Evolutionary conservation across 1,139 yeast species (phyloP).

Genomic region (Chernovozyma sophiae-reginae): DNA sequence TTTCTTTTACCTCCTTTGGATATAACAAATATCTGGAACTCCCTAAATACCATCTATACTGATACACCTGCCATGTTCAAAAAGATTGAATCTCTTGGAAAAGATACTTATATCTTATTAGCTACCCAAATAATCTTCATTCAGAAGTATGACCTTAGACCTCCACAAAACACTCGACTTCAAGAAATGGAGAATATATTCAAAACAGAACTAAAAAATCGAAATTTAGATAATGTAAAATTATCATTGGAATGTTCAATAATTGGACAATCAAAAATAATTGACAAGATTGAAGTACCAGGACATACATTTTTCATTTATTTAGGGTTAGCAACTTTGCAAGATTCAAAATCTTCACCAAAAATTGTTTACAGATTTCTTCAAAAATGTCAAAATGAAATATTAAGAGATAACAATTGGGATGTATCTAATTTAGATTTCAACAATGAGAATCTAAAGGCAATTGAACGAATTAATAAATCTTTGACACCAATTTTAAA

Average conservation of each 20-base stretch:
- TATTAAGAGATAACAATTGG: slow-evolving; percentile 1
- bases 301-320: slow-evolving; percentile 3
- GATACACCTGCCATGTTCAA: not conserved
- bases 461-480: not conserved
- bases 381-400: slow-evolving; percentile 1
- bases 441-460: slow-evolving; percentile 1
- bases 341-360: slow-evolving; percentile 3
- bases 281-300: not conserved
- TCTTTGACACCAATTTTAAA: not conserved
- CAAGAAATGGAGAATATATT: slow-evolving; percentile 1
- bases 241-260: not conserved
- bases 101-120: slow-evolving; percentile 1
- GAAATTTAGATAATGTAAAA: not conserved
- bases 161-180: not conserved
- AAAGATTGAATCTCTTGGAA: not conserved
- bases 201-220: slow-evolving; percentile 1
- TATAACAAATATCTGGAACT: not conserved
- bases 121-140: slow-evolving; percentile 3
- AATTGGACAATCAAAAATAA: not conserved
- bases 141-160: slow-evolving; percentile 4
- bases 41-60: not conserved
- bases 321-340: slow-evolving; percentile 4
- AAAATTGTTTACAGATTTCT: slow-evolving; percentile 1
- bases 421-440: slow-evolving; percentile 2
- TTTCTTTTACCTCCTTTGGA: not conserved